Evolutionary conservation across 2,329 filamentous ascomycete species (phyloP).

Genomic region (Fusarium continuum): DNA sequence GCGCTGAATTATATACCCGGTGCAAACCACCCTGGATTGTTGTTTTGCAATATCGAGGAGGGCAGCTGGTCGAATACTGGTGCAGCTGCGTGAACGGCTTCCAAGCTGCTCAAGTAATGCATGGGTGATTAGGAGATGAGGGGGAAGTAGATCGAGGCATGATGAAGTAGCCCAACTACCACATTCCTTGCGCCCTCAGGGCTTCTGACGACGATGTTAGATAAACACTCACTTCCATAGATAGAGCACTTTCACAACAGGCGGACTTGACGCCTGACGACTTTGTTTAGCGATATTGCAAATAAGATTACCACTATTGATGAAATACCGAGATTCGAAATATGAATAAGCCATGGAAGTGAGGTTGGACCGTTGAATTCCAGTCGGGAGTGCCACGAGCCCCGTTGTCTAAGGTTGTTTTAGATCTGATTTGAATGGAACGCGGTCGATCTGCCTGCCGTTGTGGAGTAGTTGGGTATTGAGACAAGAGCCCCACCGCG

Average conservation of each 20-base stretch:
- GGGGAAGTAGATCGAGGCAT: neutral
- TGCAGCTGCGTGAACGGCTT: conserved; percentile 5
- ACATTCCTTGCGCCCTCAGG: conserved; percentile 27
- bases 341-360: neutral
- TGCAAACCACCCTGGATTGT: conserved; percentile 30
- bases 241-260: conserved; percentile 34
- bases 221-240: conserved; percentile 31
- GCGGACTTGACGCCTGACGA: conserved; percentile 27
- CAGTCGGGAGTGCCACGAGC: conserved; percentile 2
- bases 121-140: neutral
- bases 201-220: conserved; percentile 32
- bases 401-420: neutral
- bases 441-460: conserved; percentile 4
- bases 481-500: conserved; percentile 24
- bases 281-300: conserved; percentile 32
- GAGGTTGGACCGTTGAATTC: conserved; percentile 14
- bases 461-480: conserved; percentile 12
- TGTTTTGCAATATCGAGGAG: conserved; percentile 28
- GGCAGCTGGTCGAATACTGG: conserved; percentile 30
- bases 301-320: conserved; percentile 15
- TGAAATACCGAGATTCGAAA: neutral
- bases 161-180: conserved; percentile 9
- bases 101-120: neutral
- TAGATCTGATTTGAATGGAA: conserved; percentile 7
- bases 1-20: conserved; percentile 44